Base-by-base conservation (phyloP, 495 filamentous ascomycete genomes). In the Amniculicola lignicola region DNA sequence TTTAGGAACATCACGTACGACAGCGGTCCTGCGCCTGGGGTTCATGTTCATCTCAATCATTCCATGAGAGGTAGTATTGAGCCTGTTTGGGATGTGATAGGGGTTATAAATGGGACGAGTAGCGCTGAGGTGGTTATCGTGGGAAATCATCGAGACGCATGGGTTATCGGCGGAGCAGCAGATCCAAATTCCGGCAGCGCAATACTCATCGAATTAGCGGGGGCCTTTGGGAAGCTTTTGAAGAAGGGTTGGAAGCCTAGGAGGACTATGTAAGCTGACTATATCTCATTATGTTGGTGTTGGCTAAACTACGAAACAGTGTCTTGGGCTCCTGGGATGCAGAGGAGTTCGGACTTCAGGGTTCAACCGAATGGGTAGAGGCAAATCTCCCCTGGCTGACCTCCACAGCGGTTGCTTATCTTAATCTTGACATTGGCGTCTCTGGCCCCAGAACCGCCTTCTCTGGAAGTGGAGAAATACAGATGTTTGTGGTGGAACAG, bases 391-490 rank as follows among this genome's bases (percentile, higher is more conserved):
- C 59, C 4, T 63, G 59, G 54, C 52, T 61, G 10, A 51, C 35
- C 1, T 36, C 27, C 3, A 57, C 53, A 19, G 65, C 68, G 3
- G 65, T 87, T 12, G 82, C 82, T 2, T 87, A 87, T 54, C 59
- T 88, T 31, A 87, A 88, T 62, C 74, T 87, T 18, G 84, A 87
- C 62, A 75, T 84, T 6, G 82, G 73, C 33, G 72, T 76, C 15
- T 57, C 70, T 23, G 82, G 82, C 2, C 62, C 67, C 1, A 38
- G 48, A 10, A 54, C 62, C 0, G 35, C 19, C 9, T 52, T 67
- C 19, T 47, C 62, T 7, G 64, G 65, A 4, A 52, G 48, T 36
- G 62, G 62, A 4, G 64, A 67, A 21, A 43, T 69, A 10, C 62
- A 69, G 29, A 37, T 35, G 0, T 57, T 67, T 19, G 62, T 54